These are phyloP conservation scores for Euptelea pleiosperma DNA, from an alignment of 164 flowering plant species.

Conservation along the genomic window DNA sequence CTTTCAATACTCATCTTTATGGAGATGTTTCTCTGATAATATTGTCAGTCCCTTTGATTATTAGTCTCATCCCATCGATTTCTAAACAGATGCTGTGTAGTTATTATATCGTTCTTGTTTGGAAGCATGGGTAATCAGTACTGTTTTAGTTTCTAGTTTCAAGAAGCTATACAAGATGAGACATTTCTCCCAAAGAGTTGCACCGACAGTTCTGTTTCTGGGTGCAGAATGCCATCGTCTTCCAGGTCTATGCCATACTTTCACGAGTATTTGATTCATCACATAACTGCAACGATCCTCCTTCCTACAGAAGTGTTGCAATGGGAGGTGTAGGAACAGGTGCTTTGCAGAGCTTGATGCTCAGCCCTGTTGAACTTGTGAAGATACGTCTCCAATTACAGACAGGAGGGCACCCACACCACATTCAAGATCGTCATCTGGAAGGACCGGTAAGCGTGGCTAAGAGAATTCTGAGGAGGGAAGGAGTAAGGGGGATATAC, in stretches of 20 bases:
- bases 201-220: neutral
- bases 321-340: constrained; percentile 81
- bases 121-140: no score
- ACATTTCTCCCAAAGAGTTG: no score
- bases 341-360: constrained; percentile 67
- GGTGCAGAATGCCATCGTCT: constrained; percentile 88
- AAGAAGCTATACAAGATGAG: no score
- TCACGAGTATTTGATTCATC: constrained; percentile 55
- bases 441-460: constrained; percentile 51
- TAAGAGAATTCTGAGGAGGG: constrained; percentile 42
- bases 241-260: constrained; percentile 73
- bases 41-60: no score
- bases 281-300: constrained; percentile 44
- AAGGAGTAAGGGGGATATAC: constrained; percentile 69
- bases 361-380: constrained; percentile 76
- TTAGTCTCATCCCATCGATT: no score
- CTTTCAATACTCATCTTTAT: no score
- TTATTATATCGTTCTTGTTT: no score
- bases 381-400: constrained; percentile 82
- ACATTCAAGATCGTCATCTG: constrained; percentile 1
- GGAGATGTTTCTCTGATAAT: no score
- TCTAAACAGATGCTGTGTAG: no score
- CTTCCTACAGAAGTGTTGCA: constrained; percentile 74
- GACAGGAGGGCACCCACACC: constrained; percentile 17
- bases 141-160: no score